A percentile compares a stretch with the other conserved stretches of the same genome.
Conservation (phyloP, 2,329 filamentous ascomycete species). For the Endoconidiophora polonica region DNA sequence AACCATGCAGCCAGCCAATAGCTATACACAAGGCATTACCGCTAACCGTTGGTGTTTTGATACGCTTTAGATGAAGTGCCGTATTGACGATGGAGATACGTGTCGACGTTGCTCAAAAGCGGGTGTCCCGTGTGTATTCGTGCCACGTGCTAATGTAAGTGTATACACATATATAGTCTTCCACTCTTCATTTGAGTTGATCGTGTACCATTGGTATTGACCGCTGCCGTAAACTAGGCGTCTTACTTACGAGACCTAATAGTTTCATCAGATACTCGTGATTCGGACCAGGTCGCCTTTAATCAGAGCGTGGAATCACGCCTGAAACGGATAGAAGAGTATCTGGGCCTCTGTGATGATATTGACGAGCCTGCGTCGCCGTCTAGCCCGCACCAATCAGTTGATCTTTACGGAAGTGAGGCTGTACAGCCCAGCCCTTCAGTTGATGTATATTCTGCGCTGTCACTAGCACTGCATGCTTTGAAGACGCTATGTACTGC, state of each 20-base stretch:
- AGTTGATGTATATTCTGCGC: conserved; percentile 13
- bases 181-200: background rate
- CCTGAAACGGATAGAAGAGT: conserved; percentile 17
- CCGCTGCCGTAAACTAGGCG: conserved; percentile 4
- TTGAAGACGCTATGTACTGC: conserved; percentile 18
- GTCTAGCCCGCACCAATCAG: background rate
- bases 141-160: conserved; percentile 24
- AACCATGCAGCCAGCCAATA: too few species aligned
- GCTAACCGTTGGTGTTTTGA: conserved; percentile 16
- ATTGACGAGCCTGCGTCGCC: conserved; percentile 13
- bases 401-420: background rate
- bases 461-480: conserved; percentile 19
- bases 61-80: conserved; percentile 21
- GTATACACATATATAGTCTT: background rate
- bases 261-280: conserved; percentile 12
- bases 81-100: conserved; percentile 20
- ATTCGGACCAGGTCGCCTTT: conserved; percentile 13
- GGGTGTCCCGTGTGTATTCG: conserved; percentile 24
- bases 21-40: conserved; percentile 15
- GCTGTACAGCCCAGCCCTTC: conserved; percentile 6
- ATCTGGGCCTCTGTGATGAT: conserved; percentile 16
- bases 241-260: conserved; percentile 11
- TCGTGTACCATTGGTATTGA: background rate
- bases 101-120: conserved; percentile 21
- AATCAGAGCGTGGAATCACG: conserved; percentile 13